Evolutionary conservation across 1,139 yeast species (phyloP), one percentile per base, ranked within the genome.

Genomic region (Schizosaccharomyces versatilis): DNA sequence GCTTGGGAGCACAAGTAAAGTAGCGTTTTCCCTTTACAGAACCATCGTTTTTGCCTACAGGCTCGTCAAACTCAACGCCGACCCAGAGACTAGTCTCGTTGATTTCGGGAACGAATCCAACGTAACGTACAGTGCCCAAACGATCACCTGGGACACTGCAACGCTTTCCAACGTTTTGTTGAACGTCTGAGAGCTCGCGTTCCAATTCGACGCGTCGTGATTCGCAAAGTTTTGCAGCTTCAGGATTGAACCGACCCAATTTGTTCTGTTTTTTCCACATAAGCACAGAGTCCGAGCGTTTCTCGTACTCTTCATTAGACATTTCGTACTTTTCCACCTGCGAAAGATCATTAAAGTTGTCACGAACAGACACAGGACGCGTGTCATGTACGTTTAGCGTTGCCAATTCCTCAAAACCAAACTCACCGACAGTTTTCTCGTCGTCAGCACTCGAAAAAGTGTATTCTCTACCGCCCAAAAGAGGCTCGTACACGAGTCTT

Each of bases 11-110:
- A 47, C 84, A 74, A 1, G 71, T 67, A 61, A 88, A 88, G 65
- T 86, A 84, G 52, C 70, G 61, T 0, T 68, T 67, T 0, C 84
- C 93, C 38, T 77, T 71, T 0, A 86, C 77, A 1, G 80, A 68
- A 0, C 97, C 97, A 62, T 86, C 77, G 62, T 88, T 85, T 66
- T 80, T 83, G 1, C 96, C 97, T 0, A 63, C 63, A 0, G 81
- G 76, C 12, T 69, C 68, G 38, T 75, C 77, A 41, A 85, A 71
- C 61, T 81, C 85, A 2, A 88, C 72, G 0, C 96, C 97, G 10
- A 80, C 71, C 97, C 97, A 88, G 9, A 61, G 56, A 3, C 64
- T 62, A 32, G 47, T 53, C 3, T 57, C 54, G 7, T 62, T 60
- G 54, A 84, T 74, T 52, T 73, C 78, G 0, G 76, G 71, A 3